These are phyloP conservation scores for Penicilliopsis zonata DNA, from an alignment of 495 filamentous ascomycete genomes.

Conservation along the genomic window DNA sequence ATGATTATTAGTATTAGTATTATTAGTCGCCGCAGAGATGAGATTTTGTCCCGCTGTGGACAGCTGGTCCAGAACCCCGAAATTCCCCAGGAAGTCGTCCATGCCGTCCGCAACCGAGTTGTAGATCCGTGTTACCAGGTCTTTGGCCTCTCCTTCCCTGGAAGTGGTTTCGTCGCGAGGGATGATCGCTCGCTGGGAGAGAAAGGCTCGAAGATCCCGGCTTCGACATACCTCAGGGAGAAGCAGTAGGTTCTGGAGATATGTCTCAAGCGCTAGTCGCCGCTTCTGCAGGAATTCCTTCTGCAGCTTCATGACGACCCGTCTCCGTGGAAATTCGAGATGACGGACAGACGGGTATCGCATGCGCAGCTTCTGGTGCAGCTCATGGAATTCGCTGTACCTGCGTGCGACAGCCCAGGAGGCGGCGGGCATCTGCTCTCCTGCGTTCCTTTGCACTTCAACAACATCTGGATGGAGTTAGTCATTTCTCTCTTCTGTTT, in stretches of 20 bases:
- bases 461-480: constrained; percentile 51
- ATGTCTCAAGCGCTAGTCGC: constrained; percentile 68
- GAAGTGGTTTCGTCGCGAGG: constrained; percentile 44
- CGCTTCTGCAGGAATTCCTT: constrained; percentile 90
- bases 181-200: constrained; percentile 76
- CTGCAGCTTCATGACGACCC: constrained; percentile 93
- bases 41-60: constrained; percentile 87
- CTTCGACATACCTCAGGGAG: constrained; percentile 91
- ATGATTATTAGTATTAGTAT: too few species aligned
- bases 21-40: constrained; percentile 72
- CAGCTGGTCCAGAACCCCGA: constrained; percentile 89
- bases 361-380: constrained; percentile 76
- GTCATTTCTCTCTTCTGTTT: constrained; percentile 1
- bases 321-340: constrained; percentile 81
- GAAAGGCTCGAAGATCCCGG: constrained; percentile 82
- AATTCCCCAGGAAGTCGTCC: constrained; percentile 94
- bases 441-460: constrained; percentile 80
- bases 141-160: constrained; percentile 55
- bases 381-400: constrained; percentile 94
- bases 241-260: constrained; percentile 70
- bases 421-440: constrained; percentile 77
- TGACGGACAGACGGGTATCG: constrained; percentile 78
- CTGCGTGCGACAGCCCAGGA: constrained; percentile 70
- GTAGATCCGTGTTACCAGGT: constrained; percentile 89
- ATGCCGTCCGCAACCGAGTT: constrained; percentile 94